Evolutionary conservation across 148 eudicot species (phyloP).

Genomic region (Vaccinium vitisidaea): DNA sequence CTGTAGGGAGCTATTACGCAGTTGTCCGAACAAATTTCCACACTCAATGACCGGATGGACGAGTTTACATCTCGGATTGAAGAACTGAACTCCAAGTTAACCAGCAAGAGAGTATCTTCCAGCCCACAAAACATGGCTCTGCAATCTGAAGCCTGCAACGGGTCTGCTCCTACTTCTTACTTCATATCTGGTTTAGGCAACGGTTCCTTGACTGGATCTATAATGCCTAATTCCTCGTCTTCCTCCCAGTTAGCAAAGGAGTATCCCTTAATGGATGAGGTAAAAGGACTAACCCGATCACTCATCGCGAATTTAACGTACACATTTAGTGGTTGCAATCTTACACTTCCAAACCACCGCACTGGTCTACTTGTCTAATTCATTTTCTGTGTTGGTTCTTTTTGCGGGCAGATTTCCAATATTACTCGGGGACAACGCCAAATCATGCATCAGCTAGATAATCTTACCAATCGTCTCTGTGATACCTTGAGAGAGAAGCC

Average conservation of each 20-base stretch:
- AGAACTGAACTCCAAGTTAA: conserved; percentile 65
- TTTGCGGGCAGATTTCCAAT: conserved; percentile 44
- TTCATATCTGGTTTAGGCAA: conserved; percentile 70
- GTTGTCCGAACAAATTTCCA: conserved; percentile 82
- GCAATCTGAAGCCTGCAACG: conserved; percentile 63
- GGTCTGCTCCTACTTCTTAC: conserved; percentile 79
- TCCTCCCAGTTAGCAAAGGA: conserved; percentile 70
- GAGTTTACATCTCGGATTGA: conserved; percentile 78
- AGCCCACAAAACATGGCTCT: conserved; percentile 48
- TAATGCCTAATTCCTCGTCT: conserved; percentile 60
- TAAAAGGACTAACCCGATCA: conserved; percentile 21
- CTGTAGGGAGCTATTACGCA: conserved; percentile 57
- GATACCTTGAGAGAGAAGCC: conserved; percentile 48
- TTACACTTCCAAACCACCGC: not conserved
- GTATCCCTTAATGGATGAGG: conserved; percentile 70
- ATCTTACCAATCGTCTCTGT: conserved; percentile 57
- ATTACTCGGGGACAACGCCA: conserved; percentile 80
- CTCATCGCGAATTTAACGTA: not conserved
- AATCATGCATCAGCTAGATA: conserved; percentile 77
- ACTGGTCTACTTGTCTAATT: not conserved
- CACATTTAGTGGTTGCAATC: not conserved
- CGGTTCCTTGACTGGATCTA: conserved; percentile 61
- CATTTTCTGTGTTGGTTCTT: not conserved
- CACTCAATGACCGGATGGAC: conserved; percentile 81
- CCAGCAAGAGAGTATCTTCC: conserved; percentile 40